Percentiles rank a stretch among this genome's conserved stretches.
Conservation (phyloP, 257 asterid genomes). For the Asclepias syriaca region DNA sequence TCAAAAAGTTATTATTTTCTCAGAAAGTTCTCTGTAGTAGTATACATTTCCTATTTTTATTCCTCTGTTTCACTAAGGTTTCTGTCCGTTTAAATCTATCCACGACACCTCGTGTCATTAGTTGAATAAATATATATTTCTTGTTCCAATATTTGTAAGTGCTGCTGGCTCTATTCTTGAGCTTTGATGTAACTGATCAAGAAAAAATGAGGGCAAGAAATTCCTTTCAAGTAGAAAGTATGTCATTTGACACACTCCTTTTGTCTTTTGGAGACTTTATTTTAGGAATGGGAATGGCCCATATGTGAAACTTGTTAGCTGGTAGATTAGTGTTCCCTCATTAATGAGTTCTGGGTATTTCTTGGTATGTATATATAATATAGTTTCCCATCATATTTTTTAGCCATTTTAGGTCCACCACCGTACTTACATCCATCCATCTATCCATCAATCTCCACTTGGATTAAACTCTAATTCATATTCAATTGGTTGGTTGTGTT, state of each 20-base stretch:
- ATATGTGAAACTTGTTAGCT: constrained; percentile 14
- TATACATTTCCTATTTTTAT: neutral
- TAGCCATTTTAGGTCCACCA: constrained; percentile 13
- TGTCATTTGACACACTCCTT: neutral
- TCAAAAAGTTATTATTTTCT: neutral
- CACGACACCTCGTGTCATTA: too few relatives aligned
- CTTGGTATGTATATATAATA: neutral
- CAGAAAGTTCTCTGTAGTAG: neutral
- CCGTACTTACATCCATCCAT: constrained; percentile 11
- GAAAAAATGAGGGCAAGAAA: too few relatives aligned
- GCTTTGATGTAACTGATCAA: too few relatives aligned
- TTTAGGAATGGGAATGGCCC: constrained; percentile 4
- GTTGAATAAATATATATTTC: too few relatives aligned
- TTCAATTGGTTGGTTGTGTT: neutral
- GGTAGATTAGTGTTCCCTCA: constrained; percentile 4
- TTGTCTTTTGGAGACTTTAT: constrained; percentile 10
- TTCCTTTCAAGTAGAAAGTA: too few relatives aligned
- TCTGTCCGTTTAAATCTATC: too few relatives aligned
- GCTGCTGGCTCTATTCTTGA: too few relatives aligned
- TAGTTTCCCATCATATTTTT: neutral
- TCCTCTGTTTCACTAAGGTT: neutral
- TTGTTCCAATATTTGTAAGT: too few relatives aligned
- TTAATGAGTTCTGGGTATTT: constrained; percentile 10
- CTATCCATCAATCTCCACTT: too few relatives aligned
- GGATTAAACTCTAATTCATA: neutral